Conservation (phyloP, 2,329 filamentous ascomycete species). For the Coniochaeta pulveracea region DNA sequence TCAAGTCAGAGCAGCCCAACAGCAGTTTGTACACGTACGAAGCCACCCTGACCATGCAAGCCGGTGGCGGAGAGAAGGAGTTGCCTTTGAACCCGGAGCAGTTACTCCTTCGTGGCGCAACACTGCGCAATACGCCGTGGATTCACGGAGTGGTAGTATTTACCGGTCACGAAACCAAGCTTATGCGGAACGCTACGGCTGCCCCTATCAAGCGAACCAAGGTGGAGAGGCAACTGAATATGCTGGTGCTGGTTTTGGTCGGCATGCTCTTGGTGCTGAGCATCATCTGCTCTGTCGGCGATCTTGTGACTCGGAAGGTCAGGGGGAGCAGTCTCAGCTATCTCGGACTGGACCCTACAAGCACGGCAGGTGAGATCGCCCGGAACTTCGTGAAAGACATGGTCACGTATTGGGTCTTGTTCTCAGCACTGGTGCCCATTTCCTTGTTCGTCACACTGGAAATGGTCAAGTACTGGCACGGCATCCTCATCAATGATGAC, state of each 20-base stretch:
- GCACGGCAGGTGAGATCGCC: conserved; percentile 42
- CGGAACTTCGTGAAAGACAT: conserved; percentile 86
- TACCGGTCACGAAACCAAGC: conserved; percentile 93
- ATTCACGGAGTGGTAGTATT: conserved; percentile 94
- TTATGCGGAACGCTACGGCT: conserved; percentile 97
- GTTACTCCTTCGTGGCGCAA: conserved; percentile 83
- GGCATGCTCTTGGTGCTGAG: conserved; percentile 75
- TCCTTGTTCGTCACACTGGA: conserved; percentile 97
- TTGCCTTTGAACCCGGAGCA: conserved; percentile 84
- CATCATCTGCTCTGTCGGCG: conserved; percentile 82
- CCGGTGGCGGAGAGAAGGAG: conserved; percentile 87
- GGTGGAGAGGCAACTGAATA: conserved; percentile 88
- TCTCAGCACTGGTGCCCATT: conserved; percentile 92
- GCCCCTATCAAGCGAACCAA: conserved; percentile 96
- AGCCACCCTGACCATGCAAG: conserved; percentile 83
- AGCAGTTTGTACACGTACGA: conserved; percentile 98
- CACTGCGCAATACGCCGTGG: conserved; percentile 92
- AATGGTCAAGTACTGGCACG: conserved; percentile 95
- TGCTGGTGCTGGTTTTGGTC: conserved; percentile 83
- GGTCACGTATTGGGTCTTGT: conserved; percentile 96
- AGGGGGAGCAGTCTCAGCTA: conserved; percentile 56
- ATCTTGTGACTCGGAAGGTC: conserved; percentile 66
- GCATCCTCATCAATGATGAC: conserved; percentile 95
- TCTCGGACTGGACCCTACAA: conserved; percentile 53
- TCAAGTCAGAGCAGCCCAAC: conserved; percentile 95